These are phyloP conservation scores for Salix purpurea DNA, from an alignment of 345 rosid species.

Conservation along the genomic window DNA sequence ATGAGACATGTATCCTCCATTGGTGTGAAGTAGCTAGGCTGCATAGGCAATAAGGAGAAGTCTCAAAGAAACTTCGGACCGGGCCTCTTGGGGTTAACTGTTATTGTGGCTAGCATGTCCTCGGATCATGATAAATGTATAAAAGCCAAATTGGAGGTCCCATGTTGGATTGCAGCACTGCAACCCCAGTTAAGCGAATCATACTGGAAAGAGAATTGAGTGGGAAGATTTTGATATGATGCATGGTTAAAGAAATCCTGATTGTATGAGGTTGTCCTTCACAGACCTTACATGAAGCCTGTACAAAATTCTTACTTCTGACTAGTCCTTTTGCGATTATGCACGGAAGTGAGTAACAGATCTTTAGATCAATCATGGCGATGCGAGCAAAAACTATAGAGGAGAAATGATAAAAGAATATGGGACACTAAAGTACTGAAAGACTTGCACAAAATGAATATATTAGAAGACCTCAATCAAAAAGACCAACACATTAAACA, in stretches of 20 bases:
- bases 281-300: background rate
- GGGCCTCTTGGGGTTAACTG: background rate
- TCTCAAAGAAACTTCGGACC: background rate
- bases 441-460: background rate
- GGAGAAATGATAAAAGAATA: background rate
- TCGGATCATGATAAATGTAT: background rate
- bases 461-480: background rate
- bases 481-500: background rate
- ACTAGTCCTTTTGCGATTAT: background rate
- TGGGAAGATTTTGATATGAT: background rate
- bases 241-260: background rate
- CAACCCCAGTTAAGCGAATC: background rate
- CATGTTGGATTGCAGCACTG: background rate
- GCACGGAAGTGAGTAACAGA: background rate
- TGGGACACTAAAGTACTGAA: background rate
- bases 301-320: background rate
- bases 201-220: background rate
- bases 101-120: background rate
- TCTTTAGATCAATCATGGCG: background rate
- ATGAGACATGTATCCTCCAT: background rate
- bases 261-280: background rate
- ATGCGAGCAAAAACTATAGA: background rate
- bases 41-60: background rate
- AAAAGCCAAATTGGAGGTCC: background rate
- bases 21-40: background rate